Evolutionary conservation across 768 basidiomycete species (phyloP).

Genomic region (Vishniacozyma victoriae): DNA sequence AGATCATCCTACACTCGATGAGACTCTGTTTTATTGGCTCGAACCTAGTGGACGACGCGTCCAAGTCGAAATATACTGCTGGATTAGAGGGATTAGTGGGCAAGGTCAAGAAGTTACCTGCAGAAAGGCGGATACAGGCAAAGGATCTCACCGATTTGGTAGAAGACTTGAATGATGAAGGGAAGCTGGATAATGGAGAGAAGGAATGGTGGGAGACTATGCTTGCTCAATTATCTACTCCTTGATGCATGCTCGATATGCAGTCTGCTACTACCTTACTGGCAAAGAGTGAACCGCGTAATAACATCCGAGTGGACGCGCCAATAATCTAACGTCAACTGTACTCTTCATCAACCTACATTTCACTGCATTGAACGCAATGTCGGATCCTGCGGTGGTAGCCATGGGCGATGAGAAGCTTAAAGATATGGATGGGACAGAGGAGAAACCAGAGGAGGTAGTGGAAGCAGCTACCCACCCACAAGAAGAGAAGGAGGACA

Average conservation of each 20-base stretch:
- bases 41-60: slow-evolving; percentile 14
- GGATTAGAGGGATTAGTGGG: slow-evolving; percentile 4
- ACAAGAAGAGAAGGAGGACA: too few species aligned
- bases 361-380: too few species aligned
- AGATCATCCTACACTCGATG: slow-evolving; percentile 25
- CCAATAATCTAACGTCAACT: not conserved
- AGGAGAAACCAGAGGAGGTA: too few species aligned
- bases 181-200: slow-evolving; percentile 21
- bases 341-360: not conserved
- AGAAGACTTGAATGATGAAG: slow-evolving; percentile 35
- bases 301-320: not conserved
- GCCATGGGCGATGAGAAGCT: not conserved
- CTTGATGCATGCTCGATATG: not conserved
- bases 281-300: not conserved
- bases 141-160: slow-evolving; percentile 30
- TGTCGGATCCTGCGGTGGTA: not conserved
- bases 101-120: slow-evolving; percentile 8
- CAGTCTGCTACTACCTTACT: not conserved
- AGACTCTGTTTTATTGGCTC: slow-evolving; percentile 18
- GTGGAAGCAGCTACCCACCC: too few species aligned
- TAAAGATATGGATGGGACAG: too few species aligned
- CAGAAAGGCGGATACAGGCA: slow-evolving; percentile 9
- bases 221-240: too few species aligned
- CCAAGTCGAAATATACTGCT: not conserved
- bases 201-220: slow-evolving; percentile 25